Base-by-base conservation (phyloP, 768 basidiomycete genomes). In the Phanerochaete carnosa region DNA sequence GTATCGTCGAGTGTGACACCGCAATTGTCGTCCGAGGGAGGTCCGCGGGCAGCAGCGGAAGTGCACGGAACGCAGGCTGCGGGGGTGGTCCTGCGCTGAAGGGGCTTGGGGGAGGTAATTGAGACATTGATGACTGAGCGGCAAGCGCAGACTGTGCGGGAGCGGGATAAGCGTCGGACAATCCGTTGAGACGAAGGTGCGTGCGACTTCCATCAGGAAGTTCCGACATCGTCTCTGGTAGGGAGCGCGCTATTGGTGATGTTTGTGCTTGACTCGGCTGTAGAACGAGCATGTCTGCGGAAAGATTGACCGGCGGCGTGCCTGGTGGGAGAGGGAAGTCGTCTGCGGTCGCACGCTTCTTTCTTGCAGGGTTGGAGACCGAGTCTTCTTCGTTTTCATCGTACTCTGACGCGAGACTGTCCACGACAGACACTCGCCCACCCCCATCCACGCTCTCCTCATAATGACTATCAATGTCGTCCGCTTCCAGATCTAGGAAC, bases 1-100 rank as follows among this genome's bases (percentile, higher is more conserved):
- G 84, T 58, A 98, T 93, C 52, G 89, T 86, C 13, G 92, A 94
- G 58, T 88, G 87, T 1, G 86, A 86, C 29, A 98, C 94, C 7
- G 74, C 70, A 58, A 93, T 79, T 28, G 75, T 79, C 2, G 94
- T 92, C 52, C 80, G 81, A 37, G 86, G 85, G 15, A 98, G 86
- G 68, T 96, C 92, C 15, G 77, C 73, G 3, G 84, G 76, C 23
- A 92, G 73, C 26, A 92, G 77, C 13, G 89, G 90, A 25, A 92
- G 82, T 1, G 87, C 86, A 55, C 90, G 88, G 75, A 89, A 92
- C 25, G 79, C 79, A 55, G 43, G 66, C 62, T 69, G 67, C 35
- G 68, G 63, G 23, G 66, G 65, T 32, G 62, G 62, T n/a, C 63
- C 45, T 70, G 71, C 73, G 39, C 25, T 26, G 32, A 58, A 43